Evolutionary conservation across 306 rosid genomes (phyloP), one percentile per base, ranked within the genome.

Genomic region (Heteromeles arbutifolia): DNA sequence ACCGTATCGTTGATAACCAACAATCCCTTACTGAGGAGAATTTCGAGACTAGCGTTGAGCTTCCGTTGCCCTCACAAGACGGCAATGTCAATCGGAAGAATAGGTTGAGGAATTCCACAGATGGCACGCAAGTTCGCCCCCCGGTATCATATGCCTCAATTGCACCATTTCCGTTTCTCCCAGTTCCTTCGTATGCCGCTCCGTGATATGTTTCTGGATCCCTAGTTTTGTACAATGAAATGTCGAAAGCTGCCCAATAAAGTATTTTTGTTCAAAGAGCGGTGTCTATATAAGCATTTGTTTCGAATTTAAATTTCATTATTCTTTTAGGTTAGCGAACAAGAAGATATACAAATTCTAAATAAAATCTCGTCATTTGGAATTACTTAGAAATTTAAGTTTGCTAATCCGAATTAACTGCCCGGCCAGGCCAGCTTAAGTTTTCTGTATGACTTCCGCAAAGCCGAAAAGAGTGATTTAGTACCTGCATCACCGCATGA

Each of bases 161-260:
- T 72, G 96, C 98, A 31, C 97, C 96, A 2, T 92, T 95, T 74
- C 98, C 98, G 26, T 95, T 92, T 73, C 84, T 95, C 84, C 97
- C 98, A 19, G 97, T 87, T 77, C 98, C 98, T 22, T 75, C 80
- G 3, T 88, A 90, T 74, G 78, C 72, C 28, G 29, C 70, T 75
- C 70, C 76, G 75, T 87, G 86, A 88, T 68, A 50, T 77, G 44
- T 24, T 29, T 77, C 70, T 78, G 66, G 72, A 44, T 70, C 28
- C 69, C 69, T 5, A 10, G 28, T 18, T 41, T 73, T 67, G 31
- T 24, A 18, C 62, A 54, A 75, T 39, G 67, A 71, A 52, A 37
- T 18, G 67, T 22, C 39, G 13, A 67, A 57, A 28, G 29, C 21
- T 44, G 19, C 74, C 77, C 62, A 26, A 24, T 11, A 73, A 78